Evolutionary conservation across 306 rosid species (phyloP).

Genomic region (Citrullus amarus): DNA sequence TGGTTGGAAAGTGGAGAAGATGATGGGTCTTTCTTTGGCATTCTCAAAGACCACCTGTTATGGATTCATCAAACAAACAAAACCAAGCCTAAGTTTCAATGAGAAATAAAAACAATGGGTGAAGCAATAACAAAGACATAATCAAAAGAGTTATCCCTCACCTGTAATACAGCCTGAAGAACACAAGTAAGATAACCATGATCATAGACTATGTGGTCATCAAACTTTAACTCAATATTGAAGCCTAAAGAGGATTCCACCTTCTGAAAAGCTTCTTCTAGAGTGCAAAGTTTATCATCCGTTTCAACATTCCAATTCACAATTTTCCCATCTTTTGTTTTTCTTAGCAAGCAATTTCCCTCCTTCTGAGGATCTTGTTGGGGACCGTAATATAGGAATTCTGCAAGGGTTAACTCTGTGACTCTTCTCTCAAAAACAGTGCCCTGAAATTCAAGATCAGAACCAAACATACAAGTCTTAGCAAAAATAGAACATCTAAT

Average conservation of each 20-base stretch:
- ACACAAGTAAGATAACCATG: constrained; percentile 19
- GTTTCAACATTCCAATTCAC: constrained; percentile 34
- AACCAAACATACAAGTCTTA: background rate
- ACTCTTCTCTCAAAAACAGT: constrained; percentile 37
- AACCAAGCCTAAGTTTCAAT: background rate
- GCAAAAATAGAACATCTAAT: background rate
- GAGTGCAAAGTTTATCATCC: constrained; percentile 40
- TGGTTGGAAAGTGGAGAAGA: constrained; percentile 44
- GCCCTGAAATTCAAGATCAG: constrained; percentile 17
- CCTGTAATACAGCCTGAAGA: constrained; percentile 26
- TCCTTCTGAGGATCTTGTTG: constrained; percentile 25
- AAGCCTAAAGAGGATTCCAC: constrained; percentile 40
- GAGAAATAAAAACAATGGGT: background rate
- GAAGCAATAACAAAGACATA: background rate
- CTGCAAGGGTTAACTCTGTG: constrained; percentile 30
- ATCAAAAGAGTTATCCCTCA: background rate
- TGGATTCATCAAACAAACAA: background rate
- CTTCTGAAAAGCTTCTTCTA: constrained; percentile 31
- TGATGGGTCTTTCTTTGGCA: constrained; percentile 36
- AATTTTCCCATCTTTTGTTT: constrained; percentile 31
- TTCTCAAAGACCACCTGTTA: constrained; percentile 25
- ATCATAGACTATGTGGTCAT: constrained; percentile 33
- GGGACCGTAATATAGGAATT: constrained; percentile 38
- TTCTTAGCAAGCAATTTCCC: constrained; percentile 31
- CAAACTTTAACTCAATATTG: constrained; percentile 44